Evolutionary conservation across 768 basidiomycete species (phyloP).

Genomic region (Sutorius australiensis): DNA sequence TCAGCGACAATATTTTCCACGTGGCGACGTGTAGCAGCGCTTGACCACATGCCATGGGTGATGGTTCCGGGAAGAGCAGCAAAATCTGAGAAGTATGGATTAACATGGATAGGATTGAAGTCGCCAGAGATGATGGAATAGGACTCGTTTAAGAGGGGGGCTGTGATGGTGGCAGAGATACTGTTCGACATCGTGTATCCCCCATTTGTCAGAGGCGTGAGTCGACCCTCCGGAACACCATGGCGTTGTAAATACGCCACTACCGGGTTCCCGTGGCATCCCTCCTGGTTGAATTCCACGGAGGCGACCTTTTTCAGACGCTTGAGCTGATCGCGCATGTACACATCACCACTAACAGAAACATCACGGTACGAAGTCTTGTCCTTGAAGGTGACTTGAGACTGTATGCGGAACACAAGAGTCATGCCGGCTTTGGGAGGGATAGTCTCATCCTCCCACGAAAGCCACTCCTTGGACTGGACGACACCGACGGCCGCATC

Average conservation of each 20-base stretch:
- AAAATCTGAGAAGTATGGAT: conserved; percentile 96
- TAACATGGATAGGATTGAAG: conserved; percentile 98
- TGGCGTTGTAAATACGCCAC: conserved; percentile 90
- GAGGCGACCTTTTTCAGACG: conserved; percentile 84
- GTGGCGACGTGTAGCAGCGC: conserved; percentile 88
- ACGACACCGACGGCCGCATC: conserved; percentile 87
- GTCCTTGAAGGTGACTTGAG: conserved; percentile 88
- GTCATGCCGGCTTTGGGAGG: conserved; percentile 77
- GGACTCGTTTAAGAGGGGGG: conserved; percentile 90
- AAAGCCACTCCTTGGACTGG: conserved; percentile 96
- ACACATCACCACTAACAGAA: conserved; percentile 79
- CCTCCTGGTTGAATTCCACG: conserved; percentile 81
- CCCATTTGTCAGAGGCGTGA: conserved; percentile 74
- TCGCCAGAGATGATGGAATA: conserved; percentile 96
- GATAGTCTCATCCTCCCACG: conserved; percentile 81
- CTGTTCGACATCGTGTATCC: conserved; percentile 78
- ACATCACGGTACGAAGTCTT: conserved; percentile 80
- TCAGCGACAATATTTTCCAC: conserved; percentile 93
- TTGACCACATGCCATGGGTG: conserved; percentile 97
- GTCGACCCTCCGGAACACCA: conserved; percentile 72
- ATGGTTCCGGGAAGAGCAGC: conserved; percentile 94
- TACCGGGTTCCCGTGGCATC: conserved; percentile 91
- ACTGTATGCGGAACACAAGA: conserved; percentile 86
- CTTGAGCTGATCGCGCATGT: conserved; percentile 85
- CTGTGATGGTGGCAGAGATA: conserved; percentile 64